Evolutionary conservation across 106 monocot genomes (phyloP).

Genomic region (Phalaenopsis aphrodite): DNA sequence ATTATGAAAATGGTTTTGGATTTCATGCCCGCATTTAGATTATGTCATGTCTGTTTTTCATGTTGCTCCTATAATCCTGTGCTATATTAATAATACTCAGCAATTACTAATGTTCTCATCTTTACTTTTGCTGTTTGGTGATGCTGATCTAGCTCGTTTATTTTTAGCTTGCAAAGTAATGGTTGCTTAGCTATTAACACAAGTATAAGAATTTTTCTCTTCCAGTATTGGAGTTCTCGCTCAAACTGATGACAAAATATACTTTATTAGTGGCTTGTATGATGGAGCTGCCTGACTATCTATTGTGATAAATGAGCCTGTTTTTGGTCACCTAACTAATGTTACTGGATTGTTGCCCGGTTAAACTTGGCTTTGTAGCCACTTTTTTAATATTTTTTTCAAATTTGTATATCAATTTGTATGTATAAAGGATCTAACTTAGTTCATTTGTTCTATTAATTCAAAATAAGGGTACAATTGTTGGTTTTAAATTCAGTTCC

Average conservation of each 20-base stretch:
- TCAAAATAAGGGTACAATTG: too few species aligned
- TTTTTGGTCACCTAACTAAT: neutral
- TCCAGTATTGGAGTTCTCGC: neutral
- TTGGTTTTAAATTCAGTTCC: too few species aligned
- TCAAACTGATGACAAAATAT: neutral
- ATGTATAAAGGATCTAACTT: too few species aligned
- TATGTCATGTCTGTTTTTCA: too few species aligned
- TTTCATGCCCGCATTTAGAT: too few species aligned
- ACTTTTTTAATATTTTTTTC: too few species aligned
- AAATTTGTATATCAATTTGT: too few species aligned
- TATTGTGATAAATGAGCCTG: neutral
- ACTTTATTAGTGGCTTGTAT: neutral
- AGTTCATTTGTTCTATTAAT: too few species aligned
- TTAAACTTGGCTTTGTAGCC: neutral
- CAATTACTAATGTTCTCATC: too few species aligned
- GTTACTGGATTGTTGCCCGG: neutral
- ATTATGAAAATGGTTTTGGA: too few species aligned
- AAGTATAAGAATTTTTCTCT: neutral
- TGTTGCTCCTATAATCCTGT: too few species aligned
- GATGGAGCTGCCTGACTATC: neutral
- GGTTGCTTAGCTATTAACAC: neutral
- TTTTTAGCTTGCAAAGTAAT: neutral
- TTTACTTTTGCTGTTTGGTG: neutral
- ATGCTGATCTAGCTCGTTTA: neutral
- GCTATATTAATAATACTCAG: too few species aligned